Base-by-base conservation (phyloP, 2,329 filamentous ascomycete species). In the Colletotrichum sp. region DNA sequence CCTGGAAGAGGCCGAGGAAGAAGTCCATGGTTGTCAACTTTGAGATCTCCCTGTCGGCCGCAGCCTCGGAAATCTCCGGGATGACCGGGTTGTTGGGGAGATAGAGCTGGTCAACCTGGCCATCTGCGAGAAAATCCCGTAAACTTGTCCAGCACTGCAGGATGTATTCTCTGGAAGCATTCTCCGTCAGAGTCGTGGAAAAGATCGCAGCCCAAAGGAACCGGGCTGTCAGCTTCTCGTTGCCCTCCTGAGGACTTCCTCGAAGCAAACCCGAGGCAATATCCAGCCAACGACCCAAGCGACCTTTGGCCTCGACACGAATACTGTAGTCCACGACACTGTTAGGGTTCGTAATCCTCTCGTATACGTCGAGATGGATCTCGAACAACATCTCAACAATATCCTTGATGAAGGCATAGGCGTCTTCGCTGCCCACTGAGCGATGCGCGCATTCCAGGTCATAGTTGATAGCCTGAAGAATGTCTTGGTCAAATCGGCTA, bases 11-110 rank as follows among this genome's bases (percentile, higher is more conserved):
- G 48, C 93, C 95, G 66, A 96, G 89, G 84, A 99, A 98, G 83
- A 98, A 98, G 81, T 98, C 96, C 91, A 98, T 97, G 1, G 96
- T 98, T 16, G 95, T 98, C 38, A 98, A 89, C 80, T 96, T 96
- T 14, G 95, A 96, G 30, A 98, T 94, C 82, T 99, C 96, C 70
- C 95, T 93, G 77, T 98, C 96, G 9, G 97, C 93, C 1, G 95
- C 95, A n/a, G 90, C 89, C 3, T 92, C 86, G 0, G 96, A 98
- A 65, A 99, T 90, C 77, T 97, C 94, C 0, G 95, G 92, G 93
- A 99, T 98, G 24, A 96, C 90, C 2, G 92, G 90, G 81, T 98
- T 98, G 83, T 99, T 98, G 5, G 93, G 91, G 1, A 98, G 87
- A 38, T 89, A 86, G 14, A 94, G 90, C 0, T 87, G 84, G 4